phyloP scores from a whole-genome alignment of 2,329 filamentous ascomycete species.

The Acephala macrosclerotiorum region DNA sequence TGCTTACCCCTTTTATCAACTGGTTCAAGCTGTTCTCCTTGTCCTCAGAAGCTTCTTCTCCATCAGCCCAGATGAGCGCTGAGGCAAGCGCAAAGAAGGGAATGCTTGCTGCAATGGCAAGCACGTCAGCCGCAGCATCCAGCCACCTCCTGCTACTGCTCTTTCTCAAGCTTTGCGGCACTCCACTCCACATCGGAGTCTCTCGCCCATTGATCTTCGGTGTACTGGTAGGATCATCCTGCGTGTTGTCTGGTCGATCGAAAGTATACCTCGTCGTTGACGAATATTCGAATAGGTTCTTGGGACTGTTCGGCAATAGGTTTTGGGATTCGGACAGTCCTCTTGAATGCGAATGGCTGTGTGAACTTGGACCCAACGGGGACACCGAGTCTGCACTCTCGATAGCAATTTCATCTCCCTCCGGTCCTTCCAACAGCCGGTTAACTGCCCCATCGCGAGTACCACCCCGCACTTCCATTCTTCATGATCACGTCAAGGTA shows the following conservation, averaged over 20 bases:
- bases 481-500: conserved; percentile 12
- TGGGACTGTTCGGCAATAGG: conserved; percentile 23
- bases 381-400: conserved; percentile 10
- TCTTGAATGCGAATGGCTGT: conserved; percentile 19
- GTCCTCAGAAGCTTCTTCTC: conserved; percentile 13
- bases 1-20: conserved; percentile 25
- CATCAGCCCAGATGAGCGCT: conserved; percentile 22
- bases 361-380: conserved; percentile 5
- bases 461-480: conserved; percentile 19
- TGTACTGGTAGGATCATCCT: not conserved
- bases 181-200: conserved; percentile 21
- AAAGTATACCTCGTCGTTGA: conserved; percentile 19
- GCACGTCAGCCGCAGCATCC: conserved; percentile 18
- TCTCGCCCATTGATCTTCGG: conserved; percentile 16
- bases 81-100: conserved; percentile 30
- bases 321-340: conserved; percentile 27
- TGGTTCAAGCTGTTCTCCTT: conserved; percentile 27
- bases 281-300: conserved; percentile 28
- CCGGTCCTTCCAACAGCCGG: conserved; percentile 16
- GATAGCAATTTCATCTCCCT: conserved; percentile 20
- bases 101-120: conserved; percentile 15
- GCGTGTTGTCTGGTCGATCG: conserved; percentile 12
- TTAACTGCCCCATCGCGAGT: conserved; percentile 29
- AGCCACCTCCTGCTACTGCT: conserved; percentile 19
- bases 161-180: conserved; percentile 22